phyloP scores from a whole-genome alignment of 2,329 filamentous ascomycete species.

The Xylariaceae sp. region DNA sequence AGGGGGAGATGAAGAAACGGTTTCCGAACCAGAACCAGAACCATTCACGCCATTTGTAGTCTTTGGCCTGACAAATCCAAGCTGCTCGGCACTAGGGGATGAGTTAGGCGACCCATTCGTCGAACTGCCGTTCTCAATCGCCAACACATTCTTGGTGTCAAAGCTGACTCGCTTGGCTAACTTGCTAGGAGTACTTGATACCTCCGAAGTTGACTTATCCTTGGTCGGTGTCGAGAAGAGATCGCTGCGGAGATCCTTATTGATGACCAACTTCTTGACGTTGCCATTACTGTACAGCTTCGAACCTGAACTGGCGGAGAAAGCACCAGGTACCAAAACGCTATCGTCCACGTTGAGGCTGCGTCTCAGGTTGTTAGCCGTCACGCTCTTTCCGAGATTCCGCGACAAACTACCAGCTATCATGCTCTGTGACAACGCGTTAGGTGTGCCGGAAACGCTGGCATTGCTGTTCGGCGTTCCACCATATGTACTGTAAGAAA shows the following conservation, averaged over 20 bases:
- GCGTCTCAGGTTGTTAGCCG: conserved; percentile 77
- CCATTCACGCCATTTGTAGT: conserved; percentile 40
- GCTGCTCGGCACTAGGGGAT: conserved; percentile 53
- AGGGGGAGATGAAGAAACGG: conserved; percentile 38
- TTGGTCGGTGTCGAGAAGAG: conserved; percentile 58
- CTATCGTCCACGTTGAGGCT: conserved; percentile 80
- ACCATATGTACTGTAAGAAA: conserved; percentile 84
- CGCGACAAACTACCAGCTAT: conserved; percentile 64
- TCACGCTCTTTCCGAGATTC: conserved; percentile 79
- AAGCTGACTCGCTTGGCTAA: conserved; percentile 89
- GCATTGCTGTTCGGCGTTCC: conserved; percentile 67
- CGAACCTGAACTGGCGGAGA: conserved; percentile 62
- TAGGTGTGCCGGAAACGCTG: conserved; percentile 64
- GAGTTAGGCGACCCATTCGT: conserved; percentile 41
- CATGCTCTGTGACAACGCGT: conserved; percentile 60
- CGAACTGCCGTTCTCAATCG: conserved; percentile 38
- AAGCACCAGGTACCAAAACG: conserved; percentile 78
- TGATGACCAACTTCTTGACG: conserved; percentile 89
- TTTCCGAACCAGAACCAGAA: conserved; percentile 38
- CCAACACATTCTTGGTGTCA: conserved; percentile 58
- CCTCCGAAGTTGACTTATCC: conserved; percentile 41
- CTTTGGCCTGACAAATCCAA: conserved; percentile 55
- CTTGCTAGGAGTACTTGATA: conserved; percentile 45
- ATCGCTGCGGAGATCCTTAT: conserved; percentile 74
- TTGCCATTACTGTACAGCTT: conserved; percentile 63